Conservation (phyloP, 108 stramenopile species). For the Conticribra guillardii region DNA sequence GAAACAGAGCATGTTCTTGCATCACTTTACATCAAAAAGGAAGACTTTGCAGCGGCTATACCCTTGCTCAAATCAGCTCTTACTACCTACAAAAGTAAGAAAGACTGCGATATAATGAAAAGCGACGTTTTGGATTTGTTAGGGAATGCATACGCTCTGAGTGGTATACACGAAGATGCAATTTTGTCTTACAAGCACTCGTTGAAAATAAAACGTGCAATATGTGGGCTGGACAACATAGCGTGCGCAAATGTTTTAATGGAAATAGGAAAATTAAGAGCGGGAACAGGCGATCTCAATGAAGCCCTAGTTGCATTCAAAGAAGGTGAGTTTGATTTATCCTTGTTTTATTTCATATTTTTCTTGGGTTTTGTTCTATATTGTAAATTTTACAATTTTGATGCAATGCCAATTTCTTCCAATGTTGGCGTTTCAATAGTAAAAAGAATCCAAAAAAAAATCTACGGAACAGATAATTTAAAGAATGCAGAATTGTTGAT, state of each 20-base stretch:
- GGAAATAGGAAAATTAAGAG: slow-evolving; percentile 51
- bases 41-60: slow-evolving; percentile 30
- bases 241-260: slow-evolving; percentile 48
- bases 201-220: slow-evolving; percentile 38
- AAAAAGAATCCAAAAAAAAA: slow-evolving; percentile 50
- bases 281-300: slow-evolving; percentile 24
- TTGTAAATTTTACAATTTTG: too few relatives aligned
- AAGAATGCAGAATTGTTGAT: slow-evolving; percentile 55
- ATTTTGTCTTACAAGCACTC: slow-evolving; percentile 39
- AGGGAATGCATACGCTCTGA: slow-evolving; percentile 26
- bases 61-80: slow-evolving; percentile 48
- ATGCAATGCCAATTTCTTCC: slow-evolving; percentile 48
- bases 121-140: slow-evolving; percentile 55
- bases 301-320: slow-evolving; percentile 55
- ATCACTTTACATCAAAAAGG: slow-evolving; percentile 42
- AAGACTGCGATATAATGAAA: slow-evolving; percentile 40
- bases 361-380: too few relatives aligned
- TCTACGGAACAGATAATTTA: slow-evolving; percentile 41
- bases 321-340: slow-evolving; percentile 26
- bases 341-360: neutral
- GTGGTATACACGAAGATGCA: slow-evolving; percentile 26
- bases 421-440: slow-evolving; percentile 43
- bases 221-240: slow-evolving; percentile 29
- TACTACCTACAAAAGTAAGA: slow-evolving; percentile 32
- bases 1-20: slow-evolving; percentile 53